These are phyloP conservation scores for Groenewaldozyma auringiensis DNA, from an alignment of 1,139 yeast genomes.

Conservation along the genomic window DNA sequence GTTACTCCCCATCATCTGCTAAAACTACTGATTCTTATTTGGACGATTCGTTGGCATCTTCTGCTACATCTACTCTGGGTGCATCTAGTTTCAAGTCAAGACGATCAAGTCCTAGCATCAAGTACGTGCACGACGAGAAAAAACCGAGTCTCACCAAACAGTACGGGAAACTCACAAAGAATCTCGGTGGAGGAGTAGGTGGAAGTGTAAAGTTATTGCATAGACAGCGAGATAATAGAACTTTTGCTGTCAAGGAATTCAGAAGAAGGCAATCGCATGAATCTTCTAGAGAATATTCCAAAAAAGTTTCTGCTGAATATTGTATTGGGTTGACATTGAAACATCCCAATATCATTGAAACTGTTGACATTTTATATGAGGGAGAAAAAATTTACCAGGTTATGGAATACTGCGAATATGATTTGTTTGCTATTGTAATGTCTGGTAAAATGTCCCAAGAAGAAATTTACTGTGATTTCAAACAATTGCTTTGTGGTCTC, in stretches of 20 bases:
- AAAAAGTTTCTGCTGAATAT: slow-evolving; percentile 90
- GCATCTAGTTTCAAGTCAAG: slow-evolving; percentile 12
- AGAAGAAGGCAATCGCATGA: slow-evolving; percentile 72
- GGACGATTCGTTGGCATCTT: slow-evolving; percentile 12
- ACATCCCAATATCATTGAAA: slow-evolving; percentile 85
- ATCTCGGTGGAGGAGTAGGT: slow-evolving; percentile 94
- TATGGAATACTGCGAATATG: slow-evolving; percentile 93
- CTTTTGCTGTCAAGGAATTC: slow-evolving; percentile 91
- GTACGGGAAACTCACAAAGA: slow-evolving; percentile 77
- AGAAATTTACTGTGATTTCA: slow-evolving; percentile 85
- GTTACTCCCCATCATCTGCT: slow-evolving; percentile 3
- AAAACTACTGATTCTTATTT: slow-evolving; percentile 9
- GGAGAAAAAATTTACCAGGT: slow-evolving; percentile 82
- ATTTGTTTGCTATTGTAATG: slow-evolving; percentile 92
- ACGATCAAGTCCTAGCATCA: slow-evolving; percentile 16
- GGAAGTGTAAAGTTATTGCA: slow-evolving; percentile 78
- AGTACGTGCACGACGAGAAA: slow-evolving; percentile 14
- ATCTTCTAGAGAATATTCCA: slow-evolving; percentile 77
- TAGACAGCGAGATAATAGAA: slow-evolving; percentile 56
- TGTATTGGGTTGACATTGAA: slow-evolving; percentile 88
- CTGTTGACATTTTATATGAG: slow-evolving; percentile 86
- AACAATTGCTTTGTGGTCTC: slow-evolving; percentile 76
- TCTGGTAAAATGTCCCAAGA: slow-evolving; percentile 81
- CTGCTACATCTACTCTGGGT: slow-evolving; percentile 7
- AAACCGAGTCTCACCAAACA: slow-evolving; percentile 52